Evolutionary conservation across 805 yeast genomes (phyloP).

Genomic region (Schizosaccharomyces lindneri): DNA sequence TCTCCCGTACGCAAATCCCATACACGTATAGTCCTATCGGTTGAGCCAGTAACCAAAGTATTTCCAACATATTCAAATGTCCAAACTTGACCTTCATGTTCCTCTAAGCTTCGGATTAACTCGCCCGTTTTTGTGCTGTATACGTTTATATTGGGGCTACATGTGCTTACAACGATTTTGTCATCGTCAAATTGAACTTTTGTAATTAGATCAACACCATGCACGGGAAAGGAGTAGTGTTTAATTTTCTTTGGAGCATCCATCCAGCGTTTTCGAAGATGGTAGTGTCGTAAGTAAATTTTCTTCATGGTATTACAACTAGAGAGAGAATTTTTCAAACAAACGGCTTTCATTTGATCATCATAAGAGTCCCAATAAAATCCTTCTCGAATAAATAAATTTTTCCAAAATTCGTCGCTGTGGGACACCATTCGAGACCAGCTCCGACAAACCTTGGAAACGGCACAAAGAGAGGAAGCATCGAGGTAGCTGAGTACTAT

Average conservation of each 20-base stretch:
- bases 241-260: conserved; percentile 43
- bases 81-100: conserved; percentile 97
- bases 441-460: conserved; percentile 35
- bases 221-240: conserved; percentile 36
- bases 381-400: conserved; percentile 35
- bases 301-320: neutral
- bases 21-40: conserved; percentile 86
- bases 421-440: conserved; percentile 49
- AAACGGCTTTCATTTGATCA: neutral
- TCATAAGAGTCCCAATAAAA: conserved; percentile 18
- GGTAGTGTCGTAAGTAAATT: conserved; percentile 18
- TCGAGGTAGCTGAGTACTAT: conserved; percentile 43
- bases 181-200: conserved; percentile 85
- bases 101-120: conserved; percentile 63
- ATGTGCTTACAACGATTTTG: conserved; percentile 77
- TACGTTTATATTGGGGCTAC: conserved; percentile 57
- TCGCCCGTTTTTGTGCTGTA: conserved; percentile 55
- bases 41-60: conserved; percentile 79
- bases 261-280: conserved; percentile 56
- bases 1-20: conserved; percentile 82
- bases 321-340: neutral
- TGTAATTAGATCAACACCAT: conserved; percentile 45
- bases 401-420: conserved; percentile 44
- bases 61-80: conserved; percentile 78
- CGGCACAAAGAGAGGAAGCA: conserved; percentile 30